These are phyloP conservation scores for Penicillium desertorum DNA, from an alignment of 495 filamentous ascomycete genomes.

Conservation along the genomic window DNA sequence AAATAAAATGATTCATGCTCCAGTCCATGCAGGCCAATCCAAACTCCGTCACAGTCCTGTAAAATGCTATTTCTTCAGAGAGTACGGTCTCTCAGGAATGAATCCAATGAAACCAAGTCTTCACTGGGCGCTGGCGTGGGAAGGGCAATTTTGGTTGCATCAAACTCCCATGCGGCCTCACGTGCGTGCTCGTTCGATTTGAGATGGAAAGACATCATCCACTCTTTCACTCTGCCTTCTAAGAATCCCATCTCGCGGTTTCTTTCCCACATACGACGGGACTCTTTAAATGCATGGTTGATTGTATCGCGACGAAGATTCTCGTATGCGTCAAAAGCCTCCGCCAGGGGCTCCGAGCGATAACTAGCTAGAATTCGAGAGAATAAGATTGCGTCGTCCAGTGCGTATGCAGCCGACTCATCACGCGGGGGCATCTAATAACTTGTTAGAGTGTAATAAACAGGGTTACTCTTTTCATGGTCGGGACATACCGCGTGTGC, in stretches of 20 bases:
- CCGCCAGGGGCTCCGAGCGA: conserved; percentile 37
- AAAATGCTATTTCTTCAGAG: conserved; percentile 5
- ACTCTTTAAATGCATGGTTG: conserved; percentile 52
- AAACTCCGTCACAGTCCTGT: conserved; percentile 13
- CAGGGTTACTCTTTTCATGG: neutral
- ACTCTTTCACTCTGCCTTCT: conserved; percentile 41
- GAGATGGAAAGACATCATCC: conserved; percentile 37
- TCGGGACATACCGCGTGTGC: conserved; percentile 55
- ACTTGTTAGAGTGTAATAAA: conserved; percentile 8
- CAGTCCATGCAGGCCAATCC: conserved; percentile 18
- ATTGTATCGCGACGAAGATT: conserved; percentile 49
- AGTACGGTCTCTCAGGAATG: conserved; percentile 24
- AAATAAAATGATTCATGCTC: conserved; percentile 9
- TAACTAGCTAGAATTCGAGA: conserved; percentile 46
- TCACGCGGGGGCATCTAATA: conserved; percentile 61
- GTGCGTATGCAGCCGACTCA: conserved; percentile 59
- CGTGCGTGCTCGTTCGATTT: conserved; percentile 29
- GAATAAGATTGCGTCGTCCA: conserved; percentile 61
- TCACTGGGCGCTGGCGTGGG: conserved; percentile 27
- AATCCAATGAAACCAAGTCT: conserved; percentile 25
- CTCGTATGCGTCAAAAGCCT: conserved; percentile 55
- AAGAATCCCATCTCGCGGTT: conserved; percentile 44
- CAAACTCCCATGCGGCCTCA: conserved; percentile 42
- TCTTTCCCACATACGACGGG: conserved; percentile 44
- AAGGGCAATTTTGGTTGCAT: conserved; percentile 34